Evolutionary conservation across 345 rosid genomes (phyloP).

Genomic region (Eutrema japonicum): DNA sequence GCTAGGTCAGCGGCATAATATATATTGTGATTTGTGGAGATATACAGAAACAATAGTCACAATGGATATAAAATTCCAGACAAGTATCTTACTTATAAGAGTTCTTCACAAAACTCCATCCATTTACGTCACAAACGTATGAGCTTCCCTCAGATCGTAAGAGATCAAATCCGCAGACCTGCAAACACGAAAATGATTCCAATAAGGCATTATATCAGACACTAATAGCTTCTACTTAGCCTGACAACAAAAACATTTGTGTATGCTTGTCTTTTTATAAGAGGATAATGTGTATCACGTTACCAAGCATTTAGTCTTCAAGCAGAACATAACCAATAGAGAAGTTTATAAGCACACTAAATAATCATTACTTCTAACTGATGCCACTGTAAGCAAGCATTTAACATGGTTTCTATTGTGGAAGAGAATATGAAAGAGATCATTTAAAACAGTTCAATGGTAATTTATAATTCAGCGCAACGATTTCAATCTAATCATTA

Average conservation of each 20-base stretch:
- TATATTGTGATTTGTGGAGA: not conserved
- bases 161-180: conserved; percentile 99
- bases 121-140: conserved; percentile 98
- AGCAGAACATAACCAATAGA: conserved; percentile 1
- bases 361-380: not conserved
- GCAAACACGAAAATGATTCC: conserved; percentile 33
- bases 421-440: conserved; percentile 7
- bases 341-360: conserved; percentile 8
- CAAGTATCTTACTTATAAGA: conserved; percentile 77
- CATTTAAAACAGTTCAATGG: conserved; percentile 1
- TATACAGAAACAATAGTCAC: not conserved
- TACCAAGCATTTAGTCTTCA: not conserved
- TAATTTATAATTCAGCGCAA: not conserved
- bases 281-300: not conserved
- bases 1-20: conserved; percentile 13
- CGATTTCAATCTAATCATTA: not conserved
- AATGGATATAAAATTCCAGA: conserved; percentile 20
- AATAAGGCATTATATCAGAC: conserved; percentile 11
- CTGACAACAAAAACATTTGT: not conserved
- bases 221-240: not conserved
- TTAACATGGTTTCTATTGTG: not conserved
- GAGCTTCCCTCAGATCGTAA: conserved; percentile 96
- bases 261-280: conserved; percentile 11
- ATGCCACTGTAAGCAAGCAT: not conserved
- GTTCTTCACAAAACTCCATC: conserved; percentile 99